Evolutionary conservation across 805 yeast species (phyloP).

Genomic region (Lipomyces starkeyi): DNA sequence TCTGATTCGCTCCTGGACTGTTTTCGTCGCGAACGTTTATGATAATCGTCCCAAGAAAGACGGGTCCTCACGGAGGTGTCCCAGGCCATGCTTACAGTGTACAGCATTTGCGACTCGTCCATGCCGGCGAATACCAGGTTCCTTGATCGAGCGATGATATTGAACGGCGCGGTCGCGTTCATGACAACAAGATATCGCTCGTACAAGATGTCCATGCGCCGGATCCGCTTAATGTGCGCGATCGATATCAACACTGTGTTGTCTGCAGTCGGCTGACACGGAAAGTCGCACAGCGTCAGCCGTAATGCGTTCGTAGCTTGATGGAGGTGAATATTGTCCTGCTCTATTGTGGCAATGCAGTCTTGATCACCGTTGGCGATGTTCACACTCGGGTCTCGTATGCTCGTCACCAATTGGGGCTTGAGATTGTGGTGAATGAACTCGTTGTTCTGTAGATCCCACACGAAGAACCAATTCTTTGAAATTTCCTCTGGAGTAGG

Average conservation of each 20-base stretch:
- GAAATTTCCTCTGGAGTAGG: slow-evolving; percentile 21
- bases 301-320: slow-evolving; percentile 24
- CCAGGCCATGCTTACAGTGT: slow-evolving; percentile 21
- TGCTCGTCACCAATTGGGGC: slow-evolving; percentile 6
- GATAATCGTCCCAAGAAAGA: slow-evolving; percentile 15
- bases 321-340: slow-evolving; percentile 7
- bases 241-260: slow-evolving; percentile 20
- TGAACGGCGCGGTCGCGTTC: slow-evolving; percentile 26
- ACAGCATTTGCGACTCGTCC: slow-evolving; percentile 21
- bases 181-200: slow-evolving; percentile 20
- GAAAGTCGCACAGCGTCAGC: slow-evolving; percentile 20
- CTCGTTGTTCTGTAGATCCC: slow-evolving; percentile 10
- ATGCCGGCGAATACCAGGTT: slow-evolving; percentile 25
- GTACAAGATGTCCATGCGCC: slow-evolving; percentile 14
- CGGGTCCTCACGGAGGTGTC: slow-evolving; percentile 16
- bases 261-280: slow-evolving; percentile 21
- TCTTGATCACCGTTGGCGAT: slow-evolving; percentile 5
- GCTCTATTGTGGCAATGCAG: slow-evolving; percentile 8
- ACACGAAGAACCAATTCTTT: slow-evolving; percentile 22
- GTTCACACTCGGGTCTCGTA: slow-evolving; percentile 1
- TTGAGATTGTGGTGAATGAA: slow-evolving; percentile 15
- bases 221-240: slow-evolving; percentile 16
- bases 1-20: not conserved
- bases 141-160: slow-evolving; percentile 16
- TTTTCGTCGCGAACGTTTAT: not conserved